phyloP scores from a whole-genome alignment of 306 rosid species.

The Betula pendula region DNA sequence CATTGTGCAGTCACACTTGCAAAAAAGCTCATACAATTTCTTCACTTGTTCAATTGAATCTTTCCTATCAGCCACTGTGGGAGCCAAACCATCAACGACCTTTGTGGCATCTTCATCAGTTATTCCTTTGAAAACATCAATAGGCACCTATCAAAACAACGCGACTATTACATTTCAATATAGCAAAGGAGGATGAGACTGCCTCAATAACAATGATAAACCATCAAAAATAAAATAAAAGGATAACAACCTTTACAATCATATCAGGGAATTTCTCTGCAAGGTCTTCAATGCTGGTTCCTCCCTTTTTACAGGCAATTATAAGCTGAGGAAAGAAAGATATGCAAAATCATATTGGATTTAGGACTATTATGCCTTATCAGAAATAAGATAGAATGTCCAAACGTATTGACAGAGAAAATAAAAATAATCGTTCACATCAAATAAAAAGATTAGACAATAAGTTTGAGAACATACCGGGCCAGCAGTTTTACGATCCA shows the following conservation, averaged over 20 bases:
- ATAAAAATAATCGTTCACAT: slow-evolving; percentile 13
- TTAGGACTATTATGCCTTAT: not conserved
- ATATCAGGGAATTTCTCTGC: slow-evolving; percentile 97
- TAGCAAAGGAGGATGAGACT: slow-evolving; percentile 11
- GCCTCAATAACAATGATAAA: slow-evolving; percentile 10
- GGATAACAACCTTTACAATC: slow-evolving; percentile 71
- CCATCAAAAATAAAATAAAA: slow-evolving; percentile 22
- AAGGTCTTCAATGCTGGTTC: slow-evolving; percentile 98
- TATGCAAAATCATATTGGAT: slow-evolving; percentile 12
- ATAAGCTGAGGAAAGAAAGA: slow-evolving; percentile 56
- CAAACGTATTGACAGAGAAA: not conserved
- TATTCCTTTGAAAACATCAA: slow-evolving; percentile 92
- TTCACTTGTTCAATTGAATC: slow-evolving; percentile 96
- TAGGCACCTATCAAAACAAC: slow-evolving; percentile 63
- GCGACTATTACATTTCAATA: slow-evolving; percentile 27
- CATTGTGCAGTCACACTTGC: slow-evolving; percentile 82
- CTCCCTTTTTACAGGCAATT: slow-evolving; percentile 95
- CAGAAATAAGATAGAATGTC: not conserved
- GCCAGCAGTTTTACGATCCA: slow-evolving; percentile 89
- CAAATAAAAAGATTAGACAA: slow-evolving; percentile 10
- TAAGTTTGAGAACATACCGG: slow-evolving; percentile 68
- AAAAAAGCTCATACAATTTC: slow-evolving; percentile 83
- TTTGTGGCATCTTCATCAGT: slow-evolving; percentile 92
- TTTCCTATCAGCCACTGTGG: slow-evolving; percentile 66
- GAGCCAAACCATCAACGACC: slow-evolving; percentile 98